These are phyloP conservation scores for Pestalotiopsis sp. DNA, from an alignment of 2,329 filamentous ascomycete species.

Conservation along the genomic window DNA sequence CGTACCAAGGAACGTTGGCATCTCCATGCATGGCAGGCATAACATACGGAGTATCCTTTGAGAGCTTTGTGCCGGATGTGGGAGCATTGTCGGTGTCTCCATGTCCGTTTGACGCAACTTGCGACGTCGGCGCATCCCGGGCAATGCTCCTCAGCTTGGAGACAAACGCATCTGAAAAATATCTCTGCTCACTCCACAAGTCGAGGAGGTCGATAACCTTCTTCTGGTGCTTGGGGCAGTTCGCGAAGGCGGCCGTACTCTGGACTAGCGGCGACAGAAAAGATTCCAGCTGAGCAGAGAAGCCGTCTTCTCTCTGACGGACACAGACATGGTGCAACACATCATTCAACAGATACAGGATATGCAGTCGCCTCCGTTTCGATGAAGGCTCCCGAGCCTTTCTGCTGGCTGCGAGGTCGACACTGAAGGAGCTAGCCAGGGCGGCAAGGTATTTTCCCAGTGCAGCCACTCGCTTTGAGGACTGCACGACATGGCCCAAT, in stretches of 20 bases:
- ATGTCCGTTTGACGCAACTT: conserved; percentile 18
- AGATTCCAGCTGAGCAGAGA: conserved; percentile 60
- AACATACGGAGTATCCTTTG: conserved; percentile 65
- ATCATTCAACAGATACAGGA: conserved; percentile 81
- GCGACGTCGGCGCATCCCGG: conserved; percentile 37
- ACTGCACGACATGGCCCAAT: conserved; percentile 70
- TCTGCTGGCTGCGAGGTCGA: conserved; percentile 33
- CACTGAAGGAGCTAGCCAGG: conserved; percentile 61
- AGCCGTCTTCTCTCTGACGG: conserved; percentile 47
- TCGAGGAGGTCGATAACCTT: conserved; percentile 67
- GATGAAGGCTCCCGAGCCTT: conserved; percentile 52
- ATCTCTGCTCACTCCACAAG: conserved; percentile 70
- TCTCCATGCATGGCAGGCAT: conserved; percentile 82
- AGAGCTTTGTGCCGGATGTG: conserved; percentile 33
- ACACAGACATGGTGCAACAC: conserved; percentile 70
- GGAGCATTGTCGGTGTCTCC: conserved; percentile 25
- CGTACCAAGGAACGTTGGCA: conserved; percentile 72
- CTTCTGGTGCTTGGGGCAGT: conserved; percentile 65
- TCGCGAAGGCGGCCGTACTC: conserved; percentile 57
- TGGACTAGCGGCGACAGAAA: conserved; percentile 65
- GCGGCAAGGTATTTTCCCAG: conserved; percentile 77
- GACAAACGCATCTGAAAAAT: conserved; percentile 59
- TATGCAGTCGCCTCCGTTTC: conserved; percentile 71
- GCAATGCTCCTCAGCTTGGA: conserved; percentile 62
- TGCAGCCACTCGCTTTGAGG: conserved; percentile 64